phyloP scores from a whole-genome alignment of 2,329 filamentous ascomycete genomes.

The Sclerotinia minor region DNA sequence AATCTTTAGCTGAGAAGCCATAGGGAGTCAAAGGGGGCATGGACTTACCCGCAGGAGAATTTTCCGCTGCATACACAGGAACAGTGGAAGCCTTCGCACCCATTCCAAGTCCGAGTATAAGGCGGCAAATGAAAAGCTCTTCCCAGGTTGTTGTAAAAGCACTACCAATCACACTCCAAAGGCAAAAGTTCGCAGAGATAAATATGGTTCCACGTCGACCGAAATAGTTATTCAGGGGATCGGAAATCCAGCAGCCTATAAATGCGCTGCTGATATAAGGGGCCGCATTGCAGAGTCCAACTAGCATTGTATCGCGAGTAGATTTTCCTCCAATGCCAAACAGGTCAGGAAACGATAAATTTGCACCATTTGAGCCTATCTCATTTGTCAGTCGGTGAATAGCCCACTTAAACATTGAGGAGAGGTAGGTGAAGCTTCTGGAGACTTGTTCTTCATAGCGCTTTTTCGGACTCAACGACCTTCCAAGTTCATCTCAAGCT shows the following conservation, averaged over 20 bases:
- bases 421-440: background rate
- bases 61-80: slow-evolving; percentile 56
- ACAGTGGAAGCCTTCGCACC: slow-evolving; percentile 54
- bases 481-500: too few relatives aligned
- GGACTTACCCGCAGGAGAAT: slow-evolving; percentile 49
- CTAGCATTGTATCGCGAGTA: slow-evolving; percentile 53
- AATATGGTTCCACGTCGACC: slow-evolving; percentile 67
- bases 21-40: background rate
- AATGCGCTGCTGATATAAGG: slow-evolving; percentile 47
- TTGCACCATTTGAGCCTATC: slow-evolving; percentile 50
- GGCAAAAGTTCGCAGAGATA: slow-evolving; percentile 60
- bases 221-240: slow-evolving; percentile 58
- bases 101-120: slow-evolving; percentile 63
- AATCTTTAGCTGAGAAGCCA: background rate
- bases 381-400: background rate
- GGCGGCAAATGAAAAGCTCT: slow-evolving; percentile 55
- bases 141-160: slow-evolving; percentile 59
- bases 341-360: slow-evolving; percentile 47
- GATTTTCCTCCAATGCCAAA: slow-evolving; percentile 48
- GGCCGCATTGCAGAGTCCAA: slow-evolving; percentile 57
- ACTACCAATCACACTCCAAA: slow-evolving; percentile 61
- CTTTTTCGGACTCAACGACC: background rate
- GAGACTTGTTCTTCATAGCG: background rate
- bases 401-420: background rate
- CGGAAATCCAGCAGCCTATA: slow-evolving; percentile 54